Base-by-base conservation (phyloP, 108 stramenopile species). In the Cyclotella kingstonii region DNA sequence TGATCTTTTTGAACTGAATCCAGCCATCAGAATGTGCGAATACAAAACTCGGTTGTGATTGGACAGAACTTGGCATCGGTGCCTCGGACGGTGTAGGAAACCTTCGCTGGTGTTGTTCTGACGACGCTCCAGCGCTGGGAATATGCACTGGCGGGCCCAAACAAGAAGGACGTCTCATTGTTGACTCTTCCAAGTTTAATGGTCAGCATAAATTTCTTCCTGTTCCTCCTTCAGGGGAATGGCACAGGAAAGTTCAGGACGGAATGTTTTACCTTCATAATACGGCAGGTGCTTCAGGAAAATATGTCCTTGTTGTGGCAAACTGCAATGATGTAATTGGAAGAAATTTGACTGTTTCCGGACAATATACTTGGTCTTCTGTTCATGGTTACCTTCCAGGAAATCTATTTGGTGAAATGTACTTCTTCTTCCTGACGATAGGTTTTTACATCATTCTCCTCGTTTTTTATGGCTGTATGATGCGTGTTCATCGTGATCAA, bases 381-480 rank as follows among this genome's bases (percentile, higher is more conserved):
- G 60, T 46, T 25, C 83, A 84, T 66, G 91, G 91, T 48, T 93
- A 86, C 25, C 68, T 93, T n/a, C 91, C 91, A 5, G 91, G 91
- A 14, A 81, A 90, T 60, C 47, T 90, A 15, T 93, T 84, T 60
- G 91, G 85, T 12, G 77, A 87, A 25, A 86, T 89, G 91, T 84
- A 90, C 61, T 93, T 90, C 50, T 85, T 80, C 52, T 68, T 60
- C 4, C 19, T 63, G 18, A 11, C 89, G 53, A 78, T 81, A 15
- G 28, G 70, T 3, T 56, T 60, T 4, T 90, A 90, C 52, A 42
- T 77, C 8, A 57, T 59, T 3, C 57, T 90, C 5, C 38, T 86
- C 23, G 5, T 66, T 9, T 90, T 81, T 77, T 93, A 88, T 61
- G 78, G 69, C 1, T 29, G 80, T 26, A 82, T 41, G 38, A 90